These are phyloP conservation scores for Xerocomus minutiporus DNA, from an alignment of 1,284 basidiomycete genomes.

Conservation along the genomic window DNA sequence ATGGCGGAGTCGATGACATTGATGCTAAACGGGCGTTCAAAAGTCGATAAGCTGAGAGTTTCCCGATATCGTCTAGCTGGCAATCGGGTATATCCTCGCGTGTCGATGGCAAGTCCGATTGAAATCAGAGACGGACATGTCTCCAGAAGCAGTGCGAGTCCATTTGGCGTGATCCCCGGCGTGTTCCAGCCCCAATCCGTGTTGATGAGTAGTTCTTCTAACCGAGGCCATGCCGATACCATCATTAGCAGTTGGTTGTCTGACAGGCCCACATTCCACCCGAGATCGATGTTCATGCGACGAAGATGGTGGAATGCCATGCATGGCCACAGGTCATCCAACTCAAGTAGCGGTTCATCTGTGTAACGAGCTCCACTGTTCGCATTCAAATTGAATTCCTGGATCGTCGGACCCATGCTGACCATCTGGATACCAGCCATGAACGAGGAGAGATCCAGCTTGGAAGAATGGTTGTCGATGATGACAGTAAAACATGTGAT, in stretches of 20 bases:
- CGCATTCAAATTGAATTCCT: not conserved
- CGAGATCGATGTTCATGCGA: not conserved
- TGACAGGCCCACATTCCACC: not conserved
- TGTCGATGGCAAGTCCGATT: not conserved
- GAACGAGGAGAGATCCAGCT: not conserved
- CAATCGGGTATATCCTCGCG: not conserved
- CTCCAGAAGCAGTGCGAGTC: not conserved
- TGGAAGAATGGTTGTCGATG: not conserved
- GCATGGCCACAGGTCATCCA: not conserved
- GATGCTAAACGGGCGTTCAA: not conserved
- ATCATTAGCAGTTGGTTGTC: not conserved
- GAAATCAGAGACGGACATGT: not conserved
- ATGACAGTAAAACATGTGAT: not conserved
- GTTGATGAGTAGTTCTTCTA: not conserved
- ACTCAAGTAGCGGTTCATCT: not conserved
- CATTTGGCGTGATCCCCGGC: not conserved
- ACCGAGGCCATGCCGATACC: not conserved
- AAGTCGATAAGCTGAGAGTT: not conserved
- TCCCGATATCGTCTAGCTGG: not conserved
- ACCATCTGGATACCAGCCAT: not conserved
- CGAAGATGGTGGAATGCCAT: not conserved
- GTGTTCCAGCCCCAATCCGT: not conserved
- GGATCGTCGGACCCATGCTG: not conserved
- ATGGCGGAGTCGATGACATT: not conserved
- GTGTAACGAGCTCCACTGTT: not conserved